Conservation (phyloP, 2,329 filamentous ascomycete genomes). For the Aureobasidium sp. region DNA sequence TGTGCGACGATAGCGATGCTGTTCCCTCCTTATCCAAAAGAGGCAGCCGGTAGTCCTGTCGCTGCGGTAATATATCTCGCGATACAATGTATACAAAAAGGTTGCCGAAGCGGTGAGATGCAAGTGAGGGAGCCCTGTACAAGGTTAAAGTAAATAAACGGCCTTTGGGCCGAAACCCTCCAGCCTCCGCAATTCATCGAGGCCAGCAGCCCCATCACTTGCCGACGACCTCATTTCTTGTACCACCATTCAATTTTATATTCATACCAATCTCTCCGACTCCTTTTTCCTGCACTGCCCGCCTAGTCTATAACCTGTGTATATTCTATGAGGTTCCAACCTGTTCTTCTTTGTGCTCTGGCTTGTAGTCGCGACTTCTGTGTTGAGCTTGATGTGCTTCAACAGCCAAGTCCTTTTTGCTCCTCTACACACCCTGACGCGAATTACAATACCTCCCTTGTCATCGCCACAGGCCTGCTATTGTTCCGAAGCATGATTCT, state of each 20-base stretch:
- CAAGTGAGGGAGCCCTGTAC: neutral
- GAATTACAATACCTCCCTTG: neutral
- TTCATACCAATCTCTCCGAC: neutral
- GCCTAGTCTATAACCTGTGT: neutral
- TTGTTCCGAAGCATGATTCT: too few relatives aligned
- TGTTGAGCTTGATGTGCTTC: neutral
- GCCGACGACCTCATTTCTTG: neutral
- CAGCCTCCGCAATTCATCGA: neutral
- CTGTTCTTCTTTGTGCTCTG: neutral
- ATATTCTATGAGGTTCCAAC: neutral
- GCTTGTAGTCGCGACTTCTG: neutral
- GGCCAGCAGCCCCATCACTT: neutral
- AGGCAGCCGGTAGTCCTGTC: neutral
- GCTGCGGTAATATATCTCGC: neutral
- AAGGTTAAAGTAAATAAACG: conserved; percentile 4
- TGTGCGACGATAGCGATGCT: neutral
- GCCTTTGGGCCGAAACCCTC: neutral
- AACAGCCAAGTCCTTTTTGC: neutral
- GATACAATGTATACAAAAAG: neutral
- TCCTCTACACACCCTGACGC: neutral
- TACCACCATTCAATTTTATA: neutral
- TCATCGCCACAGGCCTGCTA: neutral
- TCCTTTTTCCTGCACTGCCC: neutral
- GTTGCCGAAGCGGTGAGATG: neutral
- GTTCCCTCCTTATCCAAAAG: neutral